Base-by-base conservation (phyloP, 768 basidiomycete genomes). In the Neoboletus subvelutipes region DNA sequence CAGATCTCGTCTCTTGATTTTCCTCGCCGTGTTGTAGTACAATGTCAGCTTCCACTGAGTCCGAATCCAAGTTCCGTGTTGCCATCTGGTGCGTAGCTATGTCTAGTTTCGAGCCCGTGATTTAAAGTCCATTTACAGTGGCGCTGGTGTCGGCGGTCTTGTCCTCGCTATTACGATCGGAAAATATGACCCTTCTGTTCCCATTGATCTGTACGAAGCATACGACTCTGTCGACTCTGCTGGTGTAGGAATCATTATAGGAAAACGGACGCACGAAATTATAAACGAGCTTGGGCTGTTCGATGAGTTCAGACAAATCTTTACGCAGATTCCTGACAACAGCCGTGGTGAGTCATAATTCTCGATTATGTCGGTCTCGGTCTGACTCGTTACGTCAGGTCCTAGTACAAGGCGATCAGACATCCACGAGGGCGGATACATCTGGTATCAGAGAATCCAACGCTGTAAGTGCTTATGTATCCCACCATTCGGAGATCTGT, bases 141-240 rank as follows among this genome's bases (percentile, higher is more conserved):
- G 71, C 37, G 77, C 72, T 20, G 79, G 78, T 9, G 73, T 80
- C 34, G 77, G 75, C 17, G 79, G 80, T 5, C 69, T 81, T 17
- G 66, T 74, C 0, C 73, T 83, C 13, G 76, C 80, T 0, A 69
- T 69, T 20, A 68, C 74, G 15, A 49, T 49, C 22, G 48, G 48
- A 22, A 49, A 36, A 36, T 49, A 49, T 24, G 48, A 49, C 34
- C 22, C 59, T n/a, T 57, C 56, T 1, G 63, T 79, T 20, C 67
- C 74, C 54, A 70, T 79, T 15, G 70, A 77, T 55, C 55, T 83
- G 4, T 83, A 82, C 56, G 82, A 83, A 68, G 73, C 78, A 3
- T 76, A 72, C 20, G 61, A 73, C 2, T 72, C 73, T 28, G 69
- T 80, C 33, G 73, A 73, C 11, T 71, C 72, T 10, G 63, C 71